Conservation (phyloP, 257 asterid species). For the Solanum appendiculatum region DNA sequence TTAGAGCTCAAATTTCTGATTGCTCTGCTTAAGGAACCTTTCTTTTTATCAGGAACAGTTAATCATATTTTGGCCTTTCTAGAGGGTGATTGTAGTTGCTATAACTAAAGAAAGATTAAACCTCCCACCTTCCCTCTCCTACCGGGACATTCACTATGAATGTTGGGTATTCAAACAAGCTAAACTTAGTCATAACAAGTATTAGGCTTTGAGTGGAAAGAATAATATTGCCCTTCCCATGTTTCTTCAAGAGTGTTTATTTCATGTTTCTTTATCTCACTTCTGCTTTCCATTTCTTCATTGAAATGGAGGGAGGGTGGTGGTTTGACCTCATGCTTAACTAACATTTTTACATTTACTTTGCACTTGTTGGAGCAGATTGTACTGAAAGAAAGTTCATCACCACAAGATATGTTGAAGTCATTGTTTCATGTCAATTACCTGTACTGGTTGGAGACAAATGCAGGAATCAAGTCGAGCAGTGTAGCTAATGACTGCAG, state of each 20-base stretch:
- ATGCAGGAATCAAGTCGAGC: conserved; percentile 66
- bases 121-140: not conserved
- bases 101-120: not conserved
- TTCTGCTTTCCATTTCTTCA: not conserved
- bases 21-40: not conserved
- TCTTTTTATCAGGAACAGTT: not conserved
- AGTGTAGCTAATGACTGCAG: conserved; percentile 53
- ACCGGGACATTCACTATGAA: not conserved
- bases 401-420: conserved; percentile 82
- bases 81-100: not conserved
- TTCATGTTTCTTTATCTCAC: not conserved
- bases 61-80: not conserved
- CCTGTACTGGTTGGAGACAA: conserved; percentile 81
- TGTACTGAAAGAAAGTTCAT: conserved; percentile 67
- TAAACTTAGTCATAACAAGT: not conserved
- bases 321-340: not conserved
- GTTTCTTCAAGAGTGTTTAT: not conserved
- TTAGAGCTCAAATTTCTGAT: not conserved
- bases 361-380: conserved; percentile 37
- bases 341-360: not conserved
- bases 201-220: not conserved
- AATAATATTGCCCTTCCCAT: not conserved
- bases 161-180: not conserved
- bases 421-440: conserved; percentile 79
- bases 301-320: not conserved